Evolutionary conservation across 257 asterid species (phyloP), one percentile per base, ranked within the genome.

Genomic region (Solanum phureja): DNA sequence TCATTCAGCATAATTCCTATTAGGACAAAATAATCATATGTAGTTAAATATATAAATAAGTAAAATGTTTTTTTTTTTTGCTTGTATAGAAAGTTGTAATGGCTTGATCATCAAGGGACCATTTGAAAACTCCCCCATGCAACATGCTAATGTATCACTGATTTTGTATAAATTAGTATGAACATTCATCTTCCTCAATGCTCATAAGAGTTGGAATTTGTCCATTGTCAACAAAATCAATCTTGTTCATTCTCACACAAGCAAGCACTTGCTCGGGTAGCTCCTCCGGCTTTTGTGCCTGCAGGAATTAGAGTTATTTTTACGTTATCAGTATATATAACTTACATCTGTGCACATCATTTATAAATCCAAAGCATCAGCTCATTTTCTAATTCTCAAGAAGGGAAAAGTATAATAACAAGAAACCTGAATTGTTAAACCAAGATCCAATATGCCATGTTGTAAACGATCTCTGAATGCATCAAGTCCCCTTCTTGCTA

Each of bases 281-380:
- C 86, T 96, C 99, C 83, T 96, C 99, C 18, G 94, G 94, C 77
- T 95, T 96, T 72, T 95, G 97, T 24, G 98, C 99, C 99, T 96
- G 92, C 69, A 7, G 5, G 85, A 29, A 4, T 81, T 46, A 29
- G 66, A 40, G 60, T 40, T n/a, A n/a, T 40, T n/a, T 75, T 76
- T 64, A 64, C 9, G 2, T 35, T 71, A 34, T 19, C 18, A 38
- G 3, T 71, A 18, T 21, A 73, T 38, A 52, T 11, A 24, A 49
- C 6, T 34, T 85, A 23, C 16, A 23, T 40, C 12, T 8, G 35
- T 40, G 8, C 84, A 76, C 33, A 38, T 38, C 58, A 75, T 23
- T n/a, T 76, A 40, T 40, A 75, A 38, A 12, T 52, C 58, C 49
- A 38, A 23, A 23, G 11, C 83, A 23, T 38, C 58, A 38, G 23